Conservation (phyloP, 2,329 filamentous ascomycete genomes). For the Davidsoniella neocaledoniae region DNA sequence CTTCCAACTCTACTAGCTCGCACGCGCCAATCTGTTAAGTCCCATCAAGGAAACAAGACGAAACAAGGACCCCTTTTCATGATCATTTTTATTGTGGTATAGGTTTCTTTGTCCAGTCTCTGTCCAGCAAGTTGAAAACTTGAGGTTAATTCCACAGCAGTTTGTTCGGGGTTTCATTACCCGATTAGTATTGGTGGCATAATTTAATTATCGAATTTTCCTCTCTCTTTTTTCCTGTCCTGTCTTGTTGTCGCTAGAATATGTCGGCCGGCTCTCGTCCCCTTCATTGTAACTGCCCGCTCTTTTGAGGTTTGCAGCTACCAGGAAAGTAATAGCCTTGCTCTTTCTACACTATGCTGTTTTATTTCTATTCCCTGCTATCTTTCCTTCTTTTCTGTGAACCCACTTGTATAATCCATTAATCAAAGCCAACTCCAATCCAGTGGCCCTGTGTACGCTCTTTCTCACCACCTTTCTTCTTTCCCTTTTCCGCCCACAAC, state of each 20-base stretch:
- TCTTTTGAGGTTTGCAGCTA: not conserved
- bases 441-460: no score
- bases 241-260: not conserved
- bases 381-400: not conserved
- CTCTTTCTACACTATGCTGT: not conserved
- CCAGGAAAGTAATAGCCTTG: not conserved
- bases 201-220: not conserved
- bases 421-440: no score
- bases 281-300: not conserved
- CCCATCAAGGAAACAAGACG: slow-evolving; percentile 1
- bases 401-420: not conserved
- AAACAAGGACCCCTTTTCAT: not conserved
- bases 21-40: slow-evolving; percentile 3
- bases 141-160: no score
- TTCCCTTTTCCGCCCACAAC: no score
- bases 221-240: not conserved
- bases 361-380: not conserved
- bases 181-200: no score
- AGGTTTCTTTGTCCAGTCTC: not conserved
- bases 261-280: not conserved
- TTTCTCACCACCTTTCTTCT: no score
- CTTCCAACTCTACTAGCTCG: not conserved
- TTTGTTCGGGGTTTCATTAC: no score
- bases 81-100: not conserved
- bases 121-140: no score